Evolutionary conservation across 225 moss, liverwort and hornwort species (phyloP).

Genomic region (Ulota crispa): DNA sequence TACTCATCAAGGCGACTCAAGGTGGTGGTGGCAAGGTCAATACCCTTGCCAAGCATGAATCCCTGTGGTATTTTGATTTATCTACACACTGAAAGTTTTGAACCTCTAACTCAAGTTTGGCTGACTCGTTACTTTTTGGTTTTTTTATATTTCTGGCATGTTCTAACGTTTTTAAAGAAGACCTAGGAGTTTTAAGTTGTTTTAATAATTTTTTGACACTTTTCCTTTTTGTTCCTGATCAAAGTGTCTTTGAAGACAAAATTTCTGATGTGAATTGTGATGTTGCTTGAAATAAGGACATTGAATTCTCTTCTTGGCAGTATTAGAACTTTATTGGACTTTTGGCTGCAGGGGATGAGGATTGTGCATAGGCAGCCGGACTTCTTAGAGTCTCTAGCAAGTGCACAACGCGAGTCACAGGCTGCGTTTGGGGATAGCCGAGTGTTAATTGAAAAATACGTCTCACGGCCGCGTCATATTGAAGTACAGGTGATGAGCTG

Average conservation of each 20-base stretch:
- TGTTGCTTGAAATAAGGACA: not conserved
- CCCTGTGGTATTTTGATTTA: not conserved
- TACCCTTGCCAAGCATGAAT: slow-evolving; percentile 13
- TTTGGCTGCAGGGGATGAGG: slow-evolving; percentile 80
- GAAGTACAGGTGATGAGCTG: slow-evolving; percentile 87
- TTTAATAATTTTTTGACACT: not conserved
- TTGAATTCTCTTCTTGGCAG: not conserved
- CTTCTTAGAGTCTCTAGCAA: slow-evolving; percentile 73
- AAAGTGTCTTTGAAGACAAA: not conserved
- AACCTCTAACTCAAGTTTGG: not conserved
- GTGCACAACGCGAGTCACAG: slow-evolving; percentile 94
- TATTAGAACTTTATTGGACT: slow-evolving; percentile 8
- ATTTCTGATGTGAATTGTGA: not conserved
- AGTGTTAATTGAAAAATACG: slow-evolving; percentile 90
- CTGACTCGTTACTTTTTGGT: not conserved
- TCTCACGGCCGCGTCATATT: slow-evolving; percentile 85
- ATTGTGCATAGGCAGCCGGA: slow-evolving; percentile 72
- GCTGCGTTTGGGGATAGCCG: slow-evolving; percentile 90
- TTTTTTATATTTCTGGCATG: not conserved
- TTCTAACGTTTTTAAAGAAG: not conserved
- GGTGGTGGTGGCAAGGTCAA: slow-evolving; percentile 98
- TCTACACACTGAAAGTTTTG: not conserved
- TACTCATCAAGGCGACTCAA: slow-evolving; percentile 98
- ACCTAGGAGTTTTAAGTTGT: not conserved
- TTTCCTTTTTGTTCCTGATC: not conserved